Conservation (phyloP, 2,329 filamentous ascomycete species). For the Pseudopithomyces chartarum region DNA sequence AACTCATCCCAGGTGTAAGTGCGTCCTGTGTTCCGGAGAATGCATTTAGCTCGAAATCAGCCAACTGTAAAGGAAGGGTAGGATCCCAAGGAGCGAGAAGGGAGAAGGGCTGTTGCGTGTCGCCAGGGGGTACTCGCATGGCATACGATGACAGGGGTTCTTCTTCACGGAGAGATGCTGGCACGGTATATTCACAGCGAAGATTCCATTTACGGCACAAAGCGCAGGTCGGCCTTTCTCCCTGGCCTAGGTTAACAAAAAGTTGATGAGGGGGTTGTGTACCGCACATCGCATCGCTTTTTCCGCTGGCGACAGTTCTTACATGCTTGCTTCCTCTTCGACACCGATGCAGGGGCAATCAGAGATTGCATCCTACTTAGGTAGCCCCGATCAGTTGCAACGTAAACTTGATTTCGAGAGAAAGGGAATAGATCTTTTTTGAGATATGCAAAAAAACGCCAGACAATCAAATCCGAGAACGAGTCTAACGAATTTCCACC, state of each 20-base stretch:
- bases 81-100: conserved; percentile 3
- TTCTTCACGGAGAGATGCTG: not conserved
- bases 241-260: conserved; percentile 17
- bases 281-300: conserved; percentile 36
- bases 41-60: conserved; percentile 17
- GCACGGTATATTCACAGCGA: conserved; percentile 26
- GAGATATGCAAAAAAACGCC: too few relatives aligned
- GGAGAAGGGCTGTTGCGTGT: conserved; percentile 3
- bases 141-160: not conserved
- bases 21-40: not conserved
- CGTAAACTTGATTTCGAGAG: too few relatives aligned
- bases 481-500: too few relatives aligned
- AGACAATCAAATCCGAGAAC: too few relatives aligned
- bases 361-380: conserved; percentile 20
- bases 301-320: conserved; percentile 40
- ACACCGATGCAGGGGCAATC: conserved; percentile 27
- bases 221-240: conserved; percentile 26
- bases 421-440: too few relatives aligned
- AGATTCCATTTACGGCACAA: conserved; percentile 31
- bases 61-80: conserved; percentile 6
- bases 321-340: conserved; percentile 42
- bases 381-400: too few relatives aligned
- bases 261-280: not conserved
- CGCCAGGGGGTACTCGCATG: not conserved
- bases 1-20: not conserved